Evolutionary conservation across 225 moss, liverwort and hornwort species (phyloP).

Genomic region (Sphagnum contortum): DNA sequence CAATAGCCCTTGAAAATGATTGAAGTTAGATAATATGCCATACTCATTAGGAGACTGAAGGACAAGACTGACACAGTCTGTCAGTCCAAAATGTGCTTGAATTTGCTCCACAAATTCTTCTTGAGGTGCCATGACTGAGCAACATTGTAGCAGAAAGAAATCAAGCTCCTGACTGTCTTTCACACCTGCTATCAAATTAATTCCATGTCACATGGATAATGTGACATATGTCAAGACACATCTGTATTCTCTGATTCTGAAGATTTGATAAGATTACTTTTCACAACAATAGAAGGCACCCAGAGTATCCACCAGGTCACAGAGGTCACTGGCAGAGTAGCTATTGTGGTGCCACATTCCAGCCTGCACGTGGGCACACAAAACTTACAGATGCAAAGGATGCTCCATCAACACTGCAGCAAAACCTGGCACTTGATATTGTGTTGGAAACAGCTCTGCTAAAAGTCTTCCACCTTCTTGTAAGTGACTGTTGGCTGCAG

Average conservation of each 20-base stretch:
- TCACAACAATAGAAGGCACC: no score
- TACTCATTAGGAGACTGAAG: conserved; percentile 67
- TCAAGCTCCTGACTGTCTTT: conserved; percentile 91
- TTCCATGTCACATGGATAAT: no score
- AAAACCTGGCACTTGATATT: conserved; percentile 68
- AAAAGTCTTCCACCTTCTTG: conserved; percentile 14
- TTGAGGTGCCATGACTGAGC: conserved; percentile 61
- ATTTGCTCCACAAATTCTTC: conserved; percentile 70
- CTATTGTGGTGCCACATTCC: conserved; percentile 94
- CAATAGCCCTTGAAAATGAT: no score
- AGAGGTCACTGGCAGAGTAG: conserved; percentile 54
- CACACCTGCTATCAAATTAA: conserved; percentile 56
- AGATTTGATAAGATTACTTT: no score
- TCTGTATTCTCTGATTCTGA: no score
- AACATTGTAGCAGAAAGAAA: conserved; percentile 78
- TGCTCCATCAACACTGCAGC: conserved; percentile 81
- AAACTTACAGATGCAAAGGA: conserved; percentile 88
- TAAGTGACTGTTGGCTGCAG: neutral
- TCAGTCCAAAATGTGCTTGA: conserved; percentile 66
- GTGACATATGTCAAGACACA: no score
- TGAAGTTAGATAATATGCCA: neutral
- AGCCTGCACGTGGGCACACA: conserved; percentile 92
- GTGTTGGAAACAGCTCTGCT: conserved; percentile 50
- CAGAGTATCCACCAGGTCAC: conserved; percentile 57
- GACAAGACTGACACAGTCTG: conserved; percentile 60